These are phyloP conservation scores for Volvox reticuliferus DNA, from an alignment of 139 green algal genomes.

Conservation along the genomic window DNA sequence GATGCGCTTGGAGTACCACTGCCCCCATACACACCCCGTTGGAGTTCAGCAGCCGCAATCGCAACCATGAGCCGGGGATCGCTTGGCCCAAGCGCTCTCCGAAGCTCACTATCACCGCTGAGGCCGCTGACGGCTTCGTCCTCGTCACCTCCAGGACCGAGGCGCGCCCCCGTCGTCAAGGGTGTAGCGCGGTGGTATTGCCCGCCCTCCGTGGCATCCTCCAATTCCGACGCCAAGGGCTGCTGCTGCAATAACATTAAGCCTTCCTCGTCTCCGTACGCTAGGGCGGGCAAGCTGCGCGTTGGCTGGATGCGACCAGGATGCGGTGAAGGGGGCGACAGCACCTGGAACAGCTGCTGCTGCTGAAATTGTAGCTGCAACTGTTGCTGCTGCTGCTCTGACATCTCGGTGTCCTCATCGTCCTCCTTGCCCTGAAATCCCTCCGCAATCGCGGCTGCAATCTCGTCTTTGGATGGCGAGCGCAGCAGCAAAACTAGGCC, in stretches of 20 bases:
- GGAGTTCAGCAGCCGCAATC: not conserved
- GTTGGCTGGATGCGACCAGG: not conserved
- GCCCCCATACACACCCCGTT: conserved; percentile 25
- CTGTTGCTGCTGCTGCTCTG: not conserved
- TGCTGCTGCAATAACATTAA: conserved; percentile 10
- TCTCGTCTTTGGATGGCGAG: conserved; percentile 25
- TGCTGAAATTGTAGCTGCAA: not conserved
- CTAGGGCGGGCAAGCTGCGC: not conserved
- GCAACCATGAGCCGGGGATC: conserved; percentile 18
- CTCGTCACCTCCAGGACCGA: not conserved
- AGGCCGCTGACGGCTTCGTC: conserved; percentile 8
- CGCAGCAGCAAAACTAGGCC: conserved; percentile 41
- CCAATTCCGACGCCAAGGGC: not conserved
- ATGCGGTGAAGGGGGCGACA: not conserved
- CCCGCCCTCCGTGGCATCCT: not conserved
- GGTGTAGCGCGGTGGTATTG: not conserved
- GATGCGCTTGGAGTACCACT: not conserved
- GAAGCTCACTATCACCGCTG: conserved; percentile 10
- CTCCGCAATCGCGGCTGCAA: conserved; percentile 25
- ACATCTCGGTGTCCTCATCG: not conserved
- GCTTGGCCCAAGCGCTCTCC: not conserved
- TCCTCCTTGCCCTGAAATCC: conserved; percentile 29
- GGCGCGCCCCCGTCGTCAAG: not conserved
- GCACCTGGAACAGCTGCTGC: not conserved
- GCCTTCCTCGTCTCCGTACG: not conserved